These are phyloP conservation scores for Pythium brachiatum DNA, from an alignment of 352 stramenopile species.

Conservation along the genomic window DNA sequence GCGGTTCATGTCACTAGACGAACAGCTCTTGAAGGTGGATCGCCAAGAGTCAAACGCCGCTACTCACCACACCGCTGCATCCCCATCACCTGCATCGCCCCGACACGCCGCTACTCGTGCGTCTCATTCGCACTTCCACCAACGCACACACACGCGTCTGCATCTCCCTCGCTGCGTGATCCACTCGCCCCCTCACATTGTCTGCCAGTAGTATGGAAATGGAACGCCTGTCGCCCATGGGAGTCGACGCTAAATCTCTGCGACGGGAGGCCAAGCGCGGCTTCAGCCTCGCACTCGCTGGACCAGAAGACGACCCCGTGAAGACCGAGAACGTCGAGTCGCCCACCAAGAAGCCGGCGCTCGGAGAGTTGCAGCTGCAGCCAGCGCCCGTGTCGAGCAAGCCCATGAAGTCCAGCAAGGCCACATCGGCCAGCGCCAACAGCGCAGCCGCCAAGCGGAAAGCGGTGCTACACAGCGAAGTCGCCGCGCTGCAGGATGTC, in stretches of 20 bases:
- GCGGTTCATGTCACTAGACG: constrained; percentile 18
- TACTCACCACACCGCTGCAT: not conserved
- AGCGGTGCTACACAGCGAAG: constrained; percentile 14
- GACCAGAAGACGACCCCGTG: not conserved
- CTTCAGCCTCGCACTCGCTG: not conserved
- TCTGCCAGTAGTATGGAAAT: not conserved
- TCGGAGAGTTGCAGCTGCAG: not conserved
- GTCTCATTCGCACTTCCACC: not conserved
- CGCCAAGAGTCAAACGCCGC: constrained; percentile 1
- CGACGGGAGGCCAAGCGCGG: constrained; percentile 20
- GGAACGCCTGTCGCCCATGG: constrained; percentile 22
- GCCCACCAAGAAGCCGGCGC: constrained; percentile 13
- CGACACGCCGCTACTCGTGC: too few relatives aligned
- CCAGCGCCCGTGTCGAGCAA: constrained; percentile 2
- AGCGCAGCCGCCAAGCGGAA: constrained; percentile 15
- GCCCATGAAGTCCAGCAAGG: not conserved
- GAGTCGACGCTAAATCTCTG: constrained; percentile 25
- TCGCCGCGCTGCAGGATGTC: constrained; percentile 21
- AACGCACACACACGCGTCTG: not conserved
- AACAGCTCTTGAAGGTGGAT: not conserved
- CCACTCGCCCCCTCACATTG: not conserved
- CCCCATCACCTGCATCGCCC: too few relatives aligned
- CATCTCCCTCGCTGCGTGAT: not conserved
- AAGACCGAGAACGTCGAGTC: constrained; percentile 15
- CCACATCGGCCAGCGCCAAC: not conserved